Evolutionary conservation across 306 rosid genomes (phyloP).

Genomic region (Castanospermum australe): DNA sequence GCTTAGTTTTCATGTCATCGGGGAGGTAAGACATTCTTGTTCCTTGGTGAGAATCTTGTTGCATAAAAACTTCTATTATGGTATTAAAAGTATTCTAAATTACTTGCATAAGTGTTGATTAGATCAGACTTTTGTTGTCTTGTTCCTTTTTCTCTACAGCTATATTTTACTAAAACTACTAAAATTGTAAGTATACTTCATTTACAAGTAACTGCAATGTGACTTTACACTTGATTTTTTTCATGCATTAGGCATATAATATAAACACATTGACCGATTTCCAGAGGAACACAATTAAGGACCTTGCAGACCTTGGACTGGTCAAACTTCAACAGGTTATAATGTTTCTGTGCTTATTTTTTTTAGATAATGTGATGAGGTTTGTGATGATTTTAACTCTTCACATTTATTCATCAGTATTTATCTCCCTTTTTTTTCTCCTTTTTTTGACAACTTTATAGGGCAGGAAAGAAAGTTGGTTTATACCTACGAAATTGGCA

Average conservation of each 20-base stretch:
- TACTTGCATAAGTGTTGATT: neutral
- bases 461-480: constrained; percentile 98
- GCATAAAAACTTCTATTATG: constrained; percentile 1
- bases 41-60: constrained; percentile 2
- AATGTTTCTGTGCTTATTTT: constrained; percentile 29
- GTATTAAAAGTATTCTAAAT: neutral
- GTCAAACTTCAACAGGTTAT: constrained; percentile 94
- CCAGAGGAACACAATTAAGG: constrained; percentile 72
- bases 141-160: neutral
- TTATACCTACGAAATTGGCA: constrained; percentile 92
- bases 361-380: constrained; percentile 12
- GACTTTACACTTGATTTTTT: constrained; percentile 19
- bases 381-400: constrained; percentile 22
- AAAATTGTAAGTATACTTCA: neutral
- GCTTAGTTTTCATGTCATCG: constrained; percentile 96
- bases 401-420: constrained; percentile 17
- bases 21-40: constrained; percentile 63
- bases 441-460: constrained; percentile 35
- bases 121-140: constrained; percentile 3
- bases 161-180: constrained; percentile 3
- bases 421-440: neutral
- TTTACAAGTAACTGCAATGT: constrained; percentile 14
- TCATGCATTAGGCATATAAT: constrained; percentile 70
- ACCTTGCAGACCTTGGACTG: constrained; percentile 90
- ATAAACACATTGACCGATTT: constrained; percentile 66